Evolutionary conservation across 2,329 filamentous ascomycete genomes (phyloP).

Genomic region (Exophiala bonariae): DNA sequence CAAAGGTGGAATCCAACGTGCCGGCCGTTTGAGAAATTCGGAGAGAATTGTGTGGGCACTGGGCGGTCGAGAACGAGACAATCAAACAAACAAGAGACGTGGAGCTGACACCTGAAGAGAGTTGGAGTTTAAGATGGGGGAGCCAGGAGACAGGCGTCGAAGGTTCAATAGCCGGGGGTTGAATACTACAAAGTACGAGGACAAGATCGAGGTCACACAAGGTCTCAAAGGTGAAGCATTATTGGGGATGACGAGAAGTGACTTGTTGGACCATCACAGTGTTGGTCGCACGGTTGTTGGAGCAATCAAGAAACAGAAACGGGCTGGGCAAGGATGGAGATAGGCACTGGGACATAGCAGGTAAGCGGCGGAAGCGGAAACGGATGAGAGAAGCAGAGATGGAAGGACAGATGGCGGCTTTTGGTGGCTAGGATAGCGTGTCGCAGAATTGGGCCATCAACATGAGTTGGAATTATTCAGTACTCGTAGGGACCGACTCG

Average conservation of each 20-base stretch:
- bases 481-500: no score
- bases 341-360: not conserved
- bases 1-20: constrained; percentile 13
- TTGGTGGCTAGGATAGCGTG: constrained; percentile 10
- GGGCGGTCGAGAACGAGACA: no score
- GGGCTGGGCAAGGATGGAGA: not conserved
- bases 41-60: no score
- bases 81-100: not conserved
- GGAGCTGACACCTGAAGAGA: constrained; percentile 2
- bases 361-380: constrained; percentile 12
- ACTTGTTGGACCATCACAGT: constrained; percentile 9
- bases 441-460: no score
- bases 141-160: no score
- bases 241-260: not conserved
- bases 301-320: constrained; percentile 16
- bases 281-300: constrained; percentile 19
- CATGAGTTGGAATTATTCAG: no score
- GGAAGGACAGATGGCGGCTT: constrained; percentile 2
- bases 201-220: no score
- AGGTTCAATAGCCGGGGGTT: no score
- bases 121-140: constrained; percentile 1
- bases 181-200: no score
- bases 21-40: constrained; percentile 17
- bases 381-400: constrained; percentile 6
- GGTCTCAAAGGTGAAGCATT: no score